Evolutionary conservation across 805 yeast species (phyloP), one percentile per base, ranked within the genome.

Genomic region (Ogataea sp.): DNA sequence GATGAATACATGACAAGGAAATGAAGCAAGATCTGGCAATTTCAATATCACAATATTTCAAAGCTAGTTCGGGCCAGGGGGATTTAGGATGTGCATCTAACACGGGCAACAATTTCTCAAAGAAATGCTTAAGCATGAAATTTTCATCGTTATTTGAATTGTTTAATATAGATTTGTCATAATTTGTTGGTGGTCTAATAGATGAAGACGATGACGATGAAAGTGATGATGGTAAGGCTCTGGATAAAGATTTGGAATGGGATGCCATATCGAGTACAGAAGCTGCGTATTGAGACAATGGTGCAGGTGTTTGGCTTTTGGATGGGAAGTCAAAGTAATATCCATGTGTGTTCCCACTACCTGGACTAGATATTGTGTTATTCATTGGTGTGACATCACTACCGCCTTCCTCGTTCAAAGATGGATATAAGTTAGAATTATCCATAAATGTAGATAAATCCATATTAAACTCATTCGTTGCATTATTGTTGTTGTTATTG

Each of bases 51-150:
- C 80, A 75, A 48, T 75, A 75, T 38, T 69, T 67, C 43, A 75
- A 57, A 32, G 78, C 78, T 41, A 75, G 52, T 42, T 73, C 75
- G 0, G 81, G 81, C 80, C 80, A 73, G 3, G 80, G 80, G 1
- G 78, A 62, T 32, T 71, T 70, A 0, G 80, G 81, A 49, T 75
- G 80, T 0, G 78, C 78, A 55, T 75, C 81, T 26, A 75, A 52
- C 31, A 75, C 48, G 1, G 76, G 78, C 6, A 75, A 53, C 28
- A 75, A 57, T 42, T 71, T 68, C 45, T 71, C 69, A 52, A 75
- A 75, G 47, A 74, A 75, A 51, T 75, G 80, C 43, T 67, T 69
- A 42, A 75, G 48, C 66, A 75, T 70, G 62, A 65, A 67, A 41
- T 71, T 73, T 44, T 75, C 81, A 41, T 75, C 78, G 20, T 65